Evolutionary conservation across 345 rosid genomes (phyloP).

Genomic region (Melastoma malabathricum): DNA sequence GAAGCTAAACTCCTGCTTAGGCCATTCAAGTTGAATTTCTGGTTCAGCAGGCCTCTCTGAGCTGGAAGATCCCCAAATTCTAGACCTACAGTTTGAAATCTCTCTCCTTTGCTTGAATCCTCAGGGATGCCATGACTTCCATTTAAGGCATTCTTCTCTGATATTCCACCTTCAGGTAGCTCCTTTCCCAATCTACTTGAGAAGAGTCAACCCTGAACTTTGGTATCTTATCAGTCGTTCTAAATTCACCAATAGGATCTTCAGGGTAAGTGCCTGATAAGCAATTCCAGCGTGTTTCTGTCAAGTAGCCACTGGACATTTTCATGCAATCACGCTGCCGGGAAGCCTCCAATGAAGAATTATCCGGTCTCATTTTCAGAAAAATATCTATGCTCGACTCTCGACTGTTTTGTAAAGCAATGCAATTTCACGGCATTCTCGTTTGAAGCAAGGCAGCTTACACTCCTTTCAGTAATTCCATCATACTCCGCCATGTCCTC

Average conservation of each 20-base stretch:
- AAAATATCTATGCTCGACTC: constrained; percentile 29
- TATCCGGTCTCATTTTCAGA: constrained; percentile 23
- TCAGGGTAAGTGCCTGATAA: constrained; percentile 11
- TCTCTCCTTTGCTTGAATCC: constrained; percentile 20
- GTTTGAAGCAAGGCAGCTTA: constrained; percentile 13
- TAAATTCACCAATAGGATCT: too few relatives aligned
- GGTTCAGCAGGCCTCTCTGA: constrained; percentile 43
- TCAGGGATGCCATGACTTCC: background rate
- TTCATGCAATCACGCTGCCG: constrained; percentile 10
- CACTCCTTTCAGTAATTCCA: constrained; percentile 17
- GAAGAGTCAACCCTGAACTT: constrained; percentile 7
- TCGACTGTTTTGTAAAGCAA: constrained; percentile 12
- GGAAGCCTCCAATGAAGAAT: constrained; percentile 7
- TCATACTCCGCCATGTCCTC: constrained; percentile 10
- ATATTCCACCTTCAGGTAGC: constrained; percentile 4
- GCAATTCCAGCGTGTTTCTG: constrained; percentile 13
- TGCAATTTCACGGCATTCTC: constrained; percentile 12
- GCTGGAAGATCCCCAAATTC: constrained; percentile 22
- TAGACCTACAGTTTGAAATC: constrained; percentile 24
- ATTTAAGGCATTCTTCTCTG: constrained; percentile 5
- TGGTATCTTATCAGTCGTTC: background rate
- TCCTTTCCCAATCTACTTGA: background rate
- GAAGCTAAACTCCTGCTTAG: constrained; percentile 64
- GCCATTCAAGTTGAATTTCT: constrained; percentile 65
- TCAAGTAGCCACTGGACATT: constrained; percentile 15